Evolutionary conservation across 2,329 filamentous ascomycete genomes (phyloP).

Genomic region (Fusarium circinatum): DNA sequence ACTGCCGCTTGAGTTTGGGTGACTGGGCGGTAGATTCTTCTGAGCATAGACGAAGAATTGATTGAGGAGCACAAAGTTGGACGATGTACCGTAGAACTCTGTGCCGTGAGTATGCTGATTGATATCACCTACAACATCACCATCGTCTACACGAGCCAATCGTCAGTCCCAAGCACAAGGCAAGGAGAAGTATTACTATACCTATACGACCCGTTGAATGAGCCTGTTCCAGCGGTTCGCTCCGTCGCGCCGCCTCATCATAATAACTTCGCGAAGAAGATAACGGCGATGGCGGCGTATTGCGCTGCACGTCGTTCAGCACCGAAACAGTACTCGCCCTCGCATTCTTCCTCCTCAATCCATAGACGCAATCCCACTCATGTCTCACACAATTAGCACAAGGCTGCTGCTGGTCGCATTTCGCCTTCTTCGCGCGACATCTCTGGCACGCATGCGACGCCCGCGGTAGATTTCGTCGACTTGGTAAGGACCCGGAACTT

Average conservation of each 20-base stretch:
- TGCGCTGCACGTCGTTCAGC: neutral
- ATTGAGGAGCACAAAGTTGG: slow-evolving; percentile 2
- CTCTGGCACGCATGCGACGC: slow-evolving; percentile 6
- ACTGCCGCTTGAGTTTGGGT: neutral
- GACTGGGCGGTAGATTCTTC: neutral
- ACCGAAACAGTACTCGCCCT: neutral
- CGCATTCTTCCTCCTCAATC: neutral
- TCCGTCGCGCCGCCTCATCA: neutral
- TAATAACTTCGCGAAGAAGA: neutral
- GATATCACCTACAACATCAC: neutral
- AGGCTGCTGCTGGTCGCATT: slow-evolving; percentile 4
- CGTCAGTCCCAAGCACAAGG: neutral
- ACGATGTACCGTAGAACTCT: slow-evolving; percentile 3
- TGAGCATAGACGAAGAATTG: slow-evolving; percentile 8
- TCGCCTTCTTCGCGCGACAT: neutral
- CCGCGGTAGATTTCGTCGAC: neutral
- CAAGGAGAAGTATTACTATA: neutral
- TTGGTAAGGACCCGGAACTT: neutral
- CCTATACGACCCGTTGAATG: neutral
- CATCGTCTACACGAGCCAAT: neutral
- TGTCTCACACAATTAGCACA: slow-evolving; percentile 5
- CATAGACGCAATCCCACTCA: neutral
- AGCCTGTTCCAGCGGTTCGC: neutral
- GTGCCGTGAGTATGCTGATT: slow-evolving; percentile 5
- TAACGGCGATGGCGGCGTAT: neutral